Evolutionary conservation across 805 yeast species (phyloP).

Genomic region (Nematodospora valgi): DNA sequence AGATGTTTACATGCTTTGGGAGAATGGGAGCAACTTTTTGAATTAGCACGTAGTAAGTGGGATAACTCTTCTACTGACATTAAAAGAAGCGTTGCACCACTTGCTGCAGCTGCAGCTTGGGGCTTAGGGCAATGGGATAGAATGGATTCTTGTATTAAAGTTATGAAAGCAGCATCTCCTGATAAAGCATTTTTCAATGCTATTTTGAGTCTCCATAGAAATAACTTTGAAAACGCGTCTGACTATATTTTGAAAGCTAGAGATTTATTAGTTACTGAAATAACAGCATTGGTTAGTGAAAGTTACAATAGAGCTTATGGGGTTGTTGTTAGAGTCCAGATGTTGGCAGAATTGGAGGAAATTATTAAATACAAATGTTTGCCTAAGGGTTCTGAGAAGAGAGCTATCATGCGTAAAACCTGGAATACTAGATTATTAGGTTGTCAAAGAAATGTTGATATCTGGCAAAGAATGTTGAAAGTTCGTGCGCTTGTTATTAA

Average conservation of each 20-base stretch:
- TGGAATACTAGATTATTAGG: conserved; percentile 93
- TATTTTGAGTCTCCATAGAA: conserved; percentile 77
- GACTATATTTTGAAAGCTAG: conserved; percentile 80
- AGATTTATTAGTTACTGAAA: conserved; percentile 85
- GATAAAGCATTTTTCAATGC: conserved; percentile 95
- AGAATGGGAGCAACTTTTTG: conserved; percentile 92
- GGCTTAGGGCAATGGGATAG: conserved; percentile 96
- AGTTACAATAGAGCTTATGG: conserved; percentile 96
- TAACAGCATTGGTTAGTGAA: conserved; percentile 91
- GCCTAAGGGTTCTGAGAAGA: conserved; percentile 78
- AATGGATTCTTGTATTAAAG: conserved; percentile 86
- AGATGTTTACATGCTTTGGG: conserved; percentile 97
- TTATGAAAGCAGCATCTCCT: conserved; percentile 89
- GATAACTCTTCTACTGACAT: conserved; percentile 64
- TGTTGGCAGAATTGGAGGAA: conserved; percentile 95
- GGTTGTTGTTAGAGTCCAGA: conserved; percentile 94
- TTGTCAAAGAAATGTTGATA: conserved; percentile 94
- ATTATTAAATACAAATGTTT: conserved; percentile 83
- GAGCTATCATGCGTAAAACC: conserved; percentile 76
- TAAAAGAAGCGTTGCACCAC: conserved; percentile 83
- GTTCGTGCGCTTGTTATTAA: conserved; percentile 89
- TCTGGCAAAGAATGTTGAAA: conserved; percentile 96
- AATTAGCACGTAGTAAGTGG: conserved; percentile 88
- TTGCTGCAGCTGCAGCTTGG: conserved; percentile 99
- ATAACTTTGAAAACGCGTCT: conserved; percentile 78